Evolutionary conservation across 2,329 filamentous ascomycete genomes (phyloP).

Genomic region (Penicillium sp.): DNA sequence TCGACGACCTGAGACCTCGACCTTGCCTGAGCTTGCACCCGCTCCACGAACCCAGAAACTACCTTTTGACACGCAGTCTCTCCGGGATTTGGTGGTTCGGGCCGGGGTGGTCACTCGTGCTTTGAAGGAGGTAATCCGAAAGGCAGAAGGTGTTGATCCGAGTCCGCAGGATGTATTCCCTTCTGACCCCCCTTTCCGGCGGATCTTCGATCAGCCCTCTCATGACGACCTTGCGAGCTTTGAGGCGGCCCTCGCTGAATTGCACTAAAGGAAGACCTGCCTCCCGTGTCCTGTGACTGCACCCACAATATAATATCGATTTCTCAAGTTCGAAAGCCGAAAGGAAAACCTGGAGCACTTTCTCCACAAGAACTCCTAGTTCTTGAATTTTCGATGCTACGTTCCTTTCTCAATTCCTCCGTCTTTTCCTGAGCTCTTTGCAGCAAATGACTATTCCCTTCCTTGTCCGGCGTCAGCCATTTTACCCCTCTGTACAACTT

Average conservation of each 20-base stretch:
- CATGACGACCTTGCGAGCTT: slow-evolving; percentile 33
- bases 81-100: slow-evolving; percentile 59
- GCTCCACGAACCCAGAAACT: slow-evolving; percentile 50
- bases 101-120: slow-evolving; percentile 50
- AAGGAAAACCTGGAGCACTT: neutral
- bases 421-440: neutral
- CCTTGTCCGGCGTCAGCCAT: slow-evolving; percentile 14
- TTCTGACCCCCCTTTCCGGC: slow-evolving; percentile 47
- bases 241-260: slow-evolving; percentile 27
- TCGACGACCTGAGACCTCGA: slow-evolving; percentile 35
- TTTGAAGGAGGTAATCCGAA: slow-evolving; percentile 50
- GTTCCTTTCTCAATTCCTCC: neutral
- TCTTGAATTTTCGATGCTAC: neutral
- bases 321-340: neutral
- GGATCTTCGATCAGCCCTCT: slow-evolving; percentile 46
- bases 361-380: neutral
- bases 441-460: slow-evolving; percentile 8
- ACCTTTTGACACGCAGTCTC: slow-evolving; percentile 65
- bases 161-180: slow-evolving; percentile 29
- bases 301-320: neutral
- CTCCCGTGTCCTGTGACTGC: too few relatives aligned
- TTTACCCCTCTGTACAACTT: slow-evolving; percentile 17
- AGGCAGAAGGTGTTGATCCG: slow-evolving; percentile 46
- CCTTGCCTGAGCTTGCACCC: slow-evolving; percentile 23
- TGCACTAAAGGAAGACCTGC: slow-evolving; percentile 10